Evolutionary conservation across 192 early-diverging fungal genomes (phyloP).

Genomic region (Ambispora gerdemannii): DNA sequence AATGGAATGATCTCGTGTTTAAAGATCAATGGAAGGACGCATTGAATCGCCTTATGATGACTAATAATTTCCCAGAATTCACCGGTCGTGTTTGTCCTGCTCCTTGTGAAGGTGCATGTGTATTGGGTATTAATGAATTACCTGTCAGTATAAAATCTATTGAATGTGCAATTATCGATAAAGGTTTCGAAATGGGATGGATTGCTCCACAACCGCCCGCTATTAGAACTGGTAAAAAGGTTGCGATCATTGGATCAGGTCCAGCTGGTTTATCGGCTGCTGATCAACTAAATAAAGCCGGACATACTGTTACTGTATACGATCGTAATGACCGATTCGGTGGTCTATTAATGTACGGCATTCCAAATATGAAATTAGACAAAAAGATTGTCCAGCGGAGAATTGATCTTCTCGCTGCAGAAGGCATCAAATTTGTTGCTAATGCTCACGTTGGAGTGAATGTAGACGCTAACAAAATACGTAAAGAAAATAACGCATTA

Average conservation of each 20-base stretch:
- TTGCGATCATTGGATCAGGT: constrained; percentile 93
- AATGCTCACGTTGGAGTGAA: constrained; percentile 87
- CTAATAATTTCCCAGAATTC: constrained; percentile 99
- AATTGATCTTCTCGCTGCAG: constrained; percentile 89
- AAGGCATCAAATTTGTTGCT: constrained; percentile 88
- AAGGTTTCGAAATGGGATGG: constrained; percentile 96
- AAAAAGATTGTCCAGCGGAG: constrained; percentile 93
- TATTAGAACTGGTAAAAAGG: constrained; percentile 73
- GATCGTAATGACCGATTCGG: constrained; percentile 96
- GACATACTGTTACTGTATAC: constrained; percentile 92
- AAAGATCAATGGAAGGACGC: constrained; percentile 96
- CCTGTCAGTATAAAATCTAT: constrained; percentile 97
- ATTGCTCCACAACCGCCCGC: constrained; percentile 83
- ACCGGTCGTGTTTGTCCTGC: constrained; percentile 98
- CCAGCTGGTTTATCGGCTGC: constrained; percentile 94
- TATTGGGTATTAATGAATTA: constrained; percentile 89
- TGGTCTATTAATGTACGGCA: constrained; percentile 97
- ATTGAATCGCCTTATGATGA: constrained; percentile 87
- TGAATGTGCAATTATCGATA: constrained; percentile 97
- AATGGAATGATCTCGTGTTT: constrained; percentile 98
- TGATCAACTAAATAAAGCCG: constrained; percentile 97
- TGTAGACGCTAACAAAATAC: constrained; percentile 66
- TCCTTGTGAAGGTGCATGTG: constrained; percentile 96
- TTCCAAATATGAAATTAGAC: constrained; percentile 99
- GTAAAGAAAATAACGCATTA: constrained; percentile 71